A percentile compares a stretch with the other conserved stretches of the same genome.
Evolutionary conservation across 805 yeast genomes (phyloP).

Genomic region (Myxozyma lipomycoides): DNA sequence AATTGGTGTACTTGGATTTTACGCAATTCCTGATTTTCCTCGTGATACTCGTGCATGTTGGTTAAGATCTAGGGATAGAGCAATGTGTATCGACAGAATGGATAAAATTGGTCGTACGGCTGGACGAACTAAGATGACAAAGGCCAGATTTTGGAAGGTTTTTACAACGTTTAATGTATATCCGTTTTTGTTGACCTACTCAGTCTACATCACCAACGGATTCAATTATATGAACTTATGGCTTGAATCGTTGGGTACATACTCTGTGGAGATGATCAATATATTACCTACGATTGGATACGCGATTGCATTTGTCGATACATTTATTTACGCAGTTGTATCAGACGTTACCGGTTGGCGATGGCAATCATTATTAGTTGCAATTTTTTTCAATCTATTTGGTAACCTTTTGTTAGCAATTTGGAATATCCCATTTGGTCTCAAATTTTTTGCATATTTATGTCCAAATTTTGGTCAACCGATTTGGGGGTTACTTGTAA

Average conservation of each 20-base stretch:
- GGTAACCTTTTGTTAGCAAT: conserved; percentile 10
- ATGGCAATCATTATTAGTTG: conserved; percentile 7
- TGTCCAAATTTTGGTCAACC: conserved; percentile 9
- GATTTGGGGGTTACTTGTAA: conserved; percentile 9
- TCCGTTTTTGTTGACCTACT: conserved; percentile 6
- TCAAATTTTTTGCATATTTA: conserved; percentile 7
- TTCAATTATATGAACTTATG: conserved; percentile 8
- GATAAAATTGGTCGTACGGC: conserved; percentile 4
- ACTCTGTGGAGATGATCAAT: conserved; percentile 9
- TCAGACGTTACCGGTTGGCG: conserved; percentile 6
- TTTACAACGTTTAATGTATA: conserved; percentile 5
- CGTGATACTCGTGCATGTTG: conserved; percentile 2
- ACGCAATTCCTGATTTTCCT: conserved; percentile 44
- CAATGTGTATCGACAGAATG: conserved; percentile 3
- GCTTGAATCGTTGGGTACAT: conserved; percentile 5
- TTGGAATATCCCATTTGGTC: conserved; percentile 14
- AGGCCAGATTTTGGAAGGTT: not conserved
- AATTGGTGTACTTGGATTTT: conserved; percentile 40
- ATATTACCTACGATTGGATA: conserved; percentile 7
- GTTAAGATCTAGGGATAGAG: conserved; percentile 2
- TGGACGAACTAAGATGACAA: not conserved
- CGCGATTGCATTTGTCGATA: conserved; percentile 5
- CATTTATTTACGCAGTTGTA: conserved; percentile 3
- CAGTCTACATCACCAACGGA: not conserved
- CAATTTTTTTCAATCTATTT: conserved; percentile 1